phyloP scores from a whole-genome alignment of 208 protist genomes.

The Tritrichomonas foetus region DNA sequence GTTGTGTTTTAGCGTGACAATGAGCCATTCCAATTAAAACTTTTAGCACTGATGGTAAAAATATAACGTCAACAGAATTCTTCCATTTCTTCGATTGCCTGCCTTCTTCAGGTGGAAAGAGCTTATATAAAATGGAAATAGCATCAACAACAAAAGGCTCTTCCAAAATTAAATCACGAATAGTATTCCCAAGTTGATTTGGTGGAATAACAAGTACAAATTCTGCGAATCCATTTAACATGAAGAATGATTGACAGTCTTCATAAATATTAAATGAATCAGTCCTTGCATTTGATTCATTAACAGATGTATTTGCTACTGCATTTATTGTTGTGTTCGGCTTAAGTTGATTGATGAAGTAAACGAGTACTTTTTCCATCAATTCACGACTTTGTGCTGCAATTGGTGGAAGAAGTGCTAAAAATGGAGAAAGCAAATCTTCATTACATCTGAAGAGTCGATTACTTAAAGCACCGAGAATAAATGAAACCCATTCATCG shows the following conservation, averaged over 20 bases:
- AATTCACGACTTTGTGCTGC: background rate
- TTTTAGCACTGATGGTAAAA: background rate
- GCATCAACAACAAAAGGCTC: background rate
- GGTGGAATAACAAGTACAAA: background rate
- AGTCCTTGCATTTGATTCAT: too few relatives aligned
- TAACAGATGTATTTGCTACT: too few relatives aligned
- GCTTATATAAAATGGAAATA: background rate
- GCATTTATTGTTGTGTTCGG: too few relatives aligned
- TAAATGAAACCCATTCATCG: background rate
- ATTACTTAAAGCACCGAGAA: background rate
- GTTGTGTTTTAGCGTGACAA: background rate
- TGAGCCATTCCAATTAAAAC: background rate
- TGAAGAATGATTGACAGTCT: background rate
- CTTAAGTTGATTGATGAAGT: background rate
- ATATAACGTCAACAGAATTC: background rate
- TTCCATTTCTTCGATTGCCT: background rate
- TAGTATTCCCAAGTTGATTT: background rate
- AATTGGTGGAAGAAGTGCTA: background rate
- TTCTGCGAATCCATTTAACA: slow-evolving; percentile 15
- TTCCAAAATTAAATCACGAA: background rate
- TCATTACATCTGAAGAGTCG: background rate
- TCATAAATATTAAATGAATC: background rate
- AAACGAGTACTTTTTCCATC: background rate
- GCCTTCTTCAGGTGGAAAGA: background rate
- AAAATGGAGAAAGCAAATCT: background rate